Evolutionary conservation across 2,329 filamentous ascomycete genomes (phyloP).

Genomic region (Pseudophaeomoniella oleicola): DNA sequence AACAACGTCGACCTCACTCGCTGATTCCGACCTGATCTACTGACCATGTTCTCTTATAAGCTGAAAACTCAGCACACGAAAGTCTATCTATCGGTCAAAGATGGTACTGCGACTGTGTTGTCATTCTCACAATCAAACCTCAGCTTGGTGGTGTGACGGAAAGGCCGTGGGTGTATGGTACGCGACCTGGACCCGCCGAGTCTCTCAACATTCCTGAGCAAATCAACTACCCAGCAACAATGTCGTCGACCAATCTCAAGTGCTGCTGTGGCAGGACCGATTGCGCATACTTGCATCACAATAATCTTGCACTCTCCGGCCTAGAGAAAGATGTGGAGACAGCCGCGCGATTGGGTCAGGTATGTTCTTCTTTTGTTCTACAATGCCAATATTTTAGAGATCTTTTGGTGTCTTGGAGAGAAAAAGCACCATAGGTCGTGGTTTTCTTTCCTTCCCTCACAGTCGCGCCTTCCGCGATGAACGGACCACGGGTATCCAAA

Average conservation of each 20-base stretch:
- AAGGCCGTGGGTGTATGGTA: constrained; percentile 1
- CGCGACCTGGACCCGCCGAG: background rate
- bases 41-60: too few species aligned
- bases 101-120: too few species aligned
- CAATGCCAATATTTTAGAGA: too few species aligned
- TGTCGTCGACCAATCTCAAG: constrained; percentile 12
- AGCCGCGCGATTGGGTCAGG: constrained; percentile 81
- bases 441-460: too few species aligned
- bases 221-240: background rate
- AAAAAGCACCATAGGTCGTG: too few species aligned
- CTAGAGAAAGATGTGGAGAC: constrained; percentile 79
- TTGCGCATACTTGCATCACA: constrained; percentile 70
- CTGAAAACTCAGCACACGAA: too few species aligned
- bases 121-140: too few species aligned
- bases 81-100: too few species aligned
- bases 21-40: too few species aligned
- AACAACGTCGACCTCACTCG: too few species aligned
- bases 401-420: too few species aligned
- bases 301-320: constrained; percentile 59
- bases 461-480: background rate
- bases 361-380: constrained; percentile 36
- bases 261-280: constrained; percentile 80
- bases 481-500: constrained; percentile 1
- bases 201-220: background rate
- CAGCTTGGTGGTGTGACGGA: too few species aligned